Evolutionary conservation across 257 asterid genomes (phyloP).

Genomic region (Solanum verrucosum): DNA sequence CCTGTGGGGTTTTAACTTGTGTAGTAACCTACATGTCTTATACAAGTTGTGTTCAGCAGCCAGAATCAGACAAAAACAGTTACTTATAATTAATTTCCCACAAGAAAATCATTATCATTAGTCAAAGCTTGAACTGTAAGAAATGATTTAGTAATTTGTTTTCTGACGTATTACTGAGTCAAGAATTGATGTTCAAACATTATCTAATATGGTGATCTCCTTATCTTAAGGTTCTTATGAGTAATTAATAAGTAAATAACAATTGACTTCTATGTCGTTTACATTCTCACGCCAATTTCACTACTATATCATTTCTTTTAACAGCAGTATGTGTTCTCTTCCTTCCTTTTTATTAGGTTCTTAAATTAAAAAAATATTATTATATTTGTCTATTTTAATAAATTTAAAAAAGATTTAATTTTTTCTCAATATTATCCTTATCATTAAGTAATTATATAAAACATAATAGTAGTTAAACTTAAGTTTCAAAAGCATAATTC

Average conservation of each 20-base stretch:
- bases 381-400: too few species aligned
- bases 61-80: neutral
- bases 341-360: too few species aligned
- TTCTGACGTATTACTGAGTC: neutral
- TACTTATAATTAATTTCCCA: neutral
- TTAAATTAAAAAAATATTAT: too few species aligned
- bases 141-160: neutral
- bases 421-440: too few species aligned
- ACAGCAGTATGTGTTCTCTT: too few species aligned
- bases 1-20: neutral
- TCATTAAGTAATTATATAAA: too few species aligned
- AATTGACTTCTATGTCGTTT: neutral
- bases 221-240: neutral
- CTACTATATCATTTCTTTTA: neutral
- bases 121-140: neutral
- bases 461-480: too few species aligned
- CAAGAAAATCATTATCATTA: neutral
- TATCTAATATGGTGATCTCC: neutral
- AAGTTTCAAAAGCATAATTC: too few species aligned
- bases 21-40: neutral
- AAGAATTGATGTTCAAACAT: neutral
- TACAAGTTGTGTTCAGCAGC: neutral
- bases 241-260: neutral
- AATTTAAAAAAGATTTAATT: too few species aligned
- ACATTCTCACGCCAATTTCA: neutral